Conservation (phyloP, 148 eudicot genomes). For the Cornus florida region DNA sequence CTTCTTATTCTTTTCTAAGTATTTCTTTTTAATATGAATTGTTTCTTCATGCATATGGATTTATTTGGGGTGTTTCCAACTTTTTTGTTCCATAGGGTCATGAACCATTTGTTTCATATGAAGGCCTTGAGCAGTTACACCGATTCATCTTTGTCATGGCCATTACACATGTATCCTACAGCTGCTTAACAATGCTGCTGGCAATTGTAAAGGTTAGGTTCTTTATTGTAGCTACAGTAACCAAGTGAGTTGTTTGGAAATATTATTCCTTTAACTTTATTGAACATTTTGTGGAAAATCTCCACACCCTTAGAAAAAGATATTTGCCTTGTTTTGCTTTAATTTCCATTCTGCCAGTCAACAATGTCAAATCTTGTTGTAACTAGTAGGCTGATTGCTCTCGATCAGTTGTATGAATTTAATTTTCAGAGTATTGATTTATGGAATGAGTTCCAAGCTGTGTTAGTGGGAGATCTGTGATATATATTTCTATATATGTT, state of each 20-base stretch:
- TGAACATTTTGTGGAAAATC: not conserved
- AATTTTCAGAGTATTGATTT: not conserved
- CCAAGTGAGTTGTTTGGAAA: not conserved
- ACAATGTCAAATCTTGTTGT: not conserved
- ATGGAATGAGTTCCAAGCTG: not conserved
- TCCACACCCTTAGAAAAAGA: not conserved
- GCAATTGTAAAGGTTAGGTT: slow-evolving; percentile 85
- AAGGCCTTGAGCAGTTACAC: slow-evolving; percentile 98
- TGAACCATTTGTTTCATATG: slow-evolving; percentile 91
- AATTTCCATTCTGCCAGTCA: not conserved
- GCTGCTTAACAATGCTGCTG: slow-evolving; percentile 97
- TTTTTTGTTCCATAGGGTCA: slow-evolving; percentile 48
- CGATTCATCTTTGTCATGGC: slow-evolving; percentile 99
- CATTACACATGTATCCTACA: slow-evolving; percentile 90
- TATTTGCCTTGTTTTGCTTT: not conserved
- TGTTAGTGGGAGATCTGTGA: not conserved
- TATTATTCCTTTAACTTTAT: not conserved
- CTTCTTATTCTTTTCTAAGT: not conserved
- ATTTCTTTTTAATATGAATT: slow-evolving; percentile 1
- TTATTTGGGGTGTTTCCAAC: not conserved
- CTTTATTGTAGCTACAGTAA: slow-evolving; percentile 14
- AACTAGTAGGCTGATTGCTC: not conserved
- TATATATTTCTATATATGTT: too few relatives aligned
- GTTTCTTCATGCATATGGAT: not conserved
- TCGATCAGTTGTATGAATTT: not conserved